phyloP scores from a whole-genome alignment of 495 filamentous ascomycete species.

The Aspergillus avenaceus region DNA sequence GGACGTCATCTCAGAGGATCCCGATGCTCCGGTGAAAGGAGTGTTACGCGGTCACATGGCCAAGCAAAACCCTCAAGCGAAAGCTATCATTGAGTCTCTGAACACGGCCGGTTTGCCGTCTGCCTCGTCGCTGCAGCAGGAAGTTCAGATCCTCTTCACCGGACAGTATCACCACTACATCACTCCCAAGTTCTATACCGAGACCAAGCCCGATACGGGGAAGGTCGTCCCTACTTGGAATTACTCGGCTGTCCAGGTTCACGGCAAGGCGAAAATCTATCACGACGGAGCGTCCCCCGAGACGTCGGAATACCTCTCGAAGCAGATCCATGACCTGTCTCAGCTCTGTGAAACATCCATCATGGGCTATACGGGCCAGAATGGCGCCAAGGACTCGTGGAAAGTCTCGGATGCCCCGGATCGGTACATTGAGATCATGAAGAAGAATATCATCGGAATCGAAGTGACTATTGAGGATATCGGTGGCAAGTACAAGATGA shows the following conservation, averaged over 20 bases:
- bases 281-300: slow-evolving; percentile 29
- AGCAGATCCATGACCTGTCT: slow-evolving; percentile 46
- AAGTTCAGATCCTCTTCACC: slow-evolving; percentile 50
- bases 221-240: slow-evolving; percentile 64
- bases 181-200: slow-evolving; percentile 56
- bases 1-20: slow-evolving; percentile 28
- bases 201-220: slow-evolving; percentile 50
- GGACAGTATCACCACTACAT: slow-evolving; percentile 50
- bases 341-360: slow-evolving; percentile 38
- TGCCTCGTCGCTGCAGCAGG: slow-evolving; percentile 16
- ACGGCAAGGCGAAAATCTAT: slow-evolving; percentile 47
- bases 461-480: slow-evolving; percentile 46
- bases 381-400: slow-evolving; percentile 31
- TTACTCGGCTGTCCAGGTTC: slow-evolving; percentile 54
- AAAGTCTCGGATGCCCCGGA: slow-evolving; percentile 47
- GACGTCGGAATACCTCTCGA: slow-evolving; percentile 35
- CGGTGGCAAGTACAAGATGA: slow-evolving; percentile 57
- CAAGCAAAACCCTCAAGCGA: slow-evolving; percentile 50
- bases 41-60: slow-evolving; percentile 53
- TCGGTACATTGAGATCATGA: slow-evolving; percentile 42
- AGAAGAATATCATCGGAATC: slow-evolving; percentile 53
- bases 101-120: neutral
- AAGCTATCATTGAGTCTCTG: slow-evolving; percentile 47
- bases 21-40: slow-evolving; percentile 27
- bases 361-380: slow-evolving; percentile 41